phyloP scores from a whole-genome alignment of 208 protist genomes.

The Balamuthia mandrillaris region DNA sequence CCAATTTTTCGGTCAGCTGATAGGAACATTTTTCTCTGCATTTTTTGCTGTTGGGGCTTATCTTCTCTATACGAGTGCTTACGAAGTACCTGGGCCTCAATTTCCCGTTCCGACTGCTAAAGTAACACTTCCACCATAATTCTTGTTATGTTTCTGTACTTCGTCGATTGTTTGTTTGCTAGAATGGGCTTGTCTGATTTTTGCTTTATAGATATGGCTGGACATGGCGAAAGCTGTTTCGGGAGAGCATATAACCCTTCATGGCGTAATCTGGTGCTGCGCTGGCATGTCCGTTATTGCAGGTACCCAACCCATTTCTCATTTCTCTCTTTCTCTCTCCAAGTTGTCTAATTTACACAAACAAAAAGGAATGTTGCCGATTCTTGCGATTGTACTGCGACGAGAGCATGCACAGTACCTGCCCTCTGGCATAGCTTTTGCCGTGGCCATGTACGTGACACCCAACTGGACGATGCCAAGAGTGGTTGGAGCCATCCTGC shows the following conservation, averaged over 20 bases:
- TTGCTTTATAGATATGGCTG: constrained; percentile 39
- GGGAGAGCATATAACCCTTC: neutral
- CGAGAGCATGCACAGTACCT: neutral
- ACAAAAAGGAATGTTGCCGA: too few relatives aligned
- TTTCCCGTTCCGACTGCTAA: constrained; percentile 28
- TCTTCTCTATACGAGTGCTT: constrained; percentile 45
- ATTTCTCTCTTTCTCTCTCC: neutral
- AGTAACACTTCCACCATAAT: too few relatives aligned
- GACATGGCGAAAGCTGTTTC: constrained; percentile 56
- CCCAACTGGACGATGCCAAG: constrained; percentile 53
- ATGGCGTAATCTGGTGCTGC: constrained; percentile 45
- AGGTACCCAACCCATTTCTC: constrained; percentile 25
- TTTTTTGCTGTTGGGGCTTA: constrained; percentile 58
- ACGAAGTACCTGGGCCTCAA: constrained; percentile 40
- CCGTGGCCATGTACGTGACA: constrained; percentile 53
- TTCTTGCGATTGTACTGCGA: too few relatives aligned
- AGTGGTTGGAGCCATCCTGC: constrained; percentile 31
- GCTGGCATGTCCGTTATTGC: constrained; percentile 2
- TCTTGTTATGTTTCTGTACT: too few relatives aligned
- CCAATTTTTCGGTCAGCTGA: constrained; percentile 61
- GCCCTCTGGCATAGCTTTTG: constrained; percentile 54
- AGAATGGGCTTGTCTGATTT: too few relatives aligned
- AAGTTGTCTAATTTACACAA: too few relatives aligned
- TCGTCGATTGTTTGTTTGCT: too few relatives aligned
- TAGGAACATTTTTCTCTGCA: constrained; percentile 55